Conservation (phyloP, 2,329 filamentous ascomycete genomes). For the Ciborinia camelliae region DNA sequence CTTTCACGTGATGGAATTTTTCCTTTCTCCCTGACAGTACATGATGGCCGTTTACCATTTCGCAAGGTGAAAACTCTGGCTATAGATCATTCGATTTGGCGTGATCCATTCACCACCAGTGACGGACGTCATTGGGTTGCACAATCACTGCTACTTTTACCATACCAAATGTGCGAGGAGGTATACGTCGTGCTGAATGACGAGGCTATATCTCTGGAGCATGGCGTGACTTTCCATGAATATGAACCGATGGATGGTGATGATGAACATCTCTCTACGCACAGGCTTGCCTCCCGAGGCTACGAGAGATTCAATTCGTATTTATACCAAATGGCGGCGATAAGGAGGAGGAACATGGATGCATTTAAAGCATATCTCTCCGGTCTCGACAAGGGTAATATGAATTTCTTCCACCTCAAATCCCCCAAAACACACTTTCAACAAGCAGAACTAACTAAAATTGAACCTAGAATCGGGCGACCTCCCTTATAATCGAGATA, state of each 20-base stretch:
- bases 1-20: not conserved
- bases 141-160: not conserved
- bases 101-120: not conserved
- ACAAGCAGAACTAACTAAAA: not conserved
- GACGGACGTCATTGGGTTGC: not conserved
- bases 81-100: not conserved
- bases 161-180: slow-evolving; percentile 3
- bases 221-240: not conserved
- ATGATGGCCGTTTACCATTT: not conserved
- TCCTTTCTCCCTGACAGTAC: not conserved
- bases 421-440: no score
- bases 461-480: no score
- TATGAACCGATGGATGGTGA: not conserved
- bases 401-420: not conserved
- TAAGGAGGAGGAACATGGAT: not conserved
- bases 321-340: not conserved
- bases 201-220: not conserved
- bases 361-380: not conserved
- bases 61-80: slow-evolving; percentile 1
- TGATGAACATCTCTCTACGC: not conserved
- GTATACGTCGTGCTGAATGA: slow-evolving; percentile 1
- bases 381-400: not conserved
- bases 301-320: not conserved
- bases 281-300: not conserved
- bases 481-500: not conserved